Base-by-base conservation (phyloP, 805 yeast species). In the Jamesozyma piceae region DNA sequence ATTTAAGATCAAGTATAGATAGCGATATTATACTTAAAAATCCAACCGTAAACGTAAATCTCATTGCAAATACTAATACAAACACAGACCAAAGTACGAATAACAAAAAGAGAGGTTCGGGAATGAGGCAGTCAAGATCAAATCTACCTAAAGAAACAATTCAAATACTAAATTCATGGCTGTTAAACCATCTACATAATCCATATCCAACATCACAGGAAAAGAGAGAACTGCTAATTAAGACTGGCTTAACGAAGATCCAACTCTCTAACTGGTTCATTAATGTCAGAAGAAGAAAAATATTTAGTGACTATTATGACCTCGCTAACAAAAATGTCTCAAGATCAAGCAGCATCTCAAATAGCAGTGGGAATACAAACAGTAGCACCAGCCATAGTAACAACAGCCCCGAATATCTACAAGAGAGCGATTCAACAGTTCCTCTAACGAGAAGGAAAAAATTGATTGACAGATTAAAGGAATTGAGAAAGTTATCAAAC, bases 251-350 rank as follows among this genome's bases (percentile, higher is more conserved):
- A 55, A 81, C 85, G 48, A 78, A 81, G 62, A 86, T 82, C 46
- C 95, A 85, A 61, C 71, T 85, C 45, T 74, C 83, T 49, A 85
- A 85, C 59, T 85, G 95, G 95, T 85, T 85, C 54, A 85, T 85
- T 55, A 85, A 85, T 57, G 92, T 89, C 20, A 73, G 95, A 53
- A 71, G 95, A 53, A 69, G 95, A 50, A 78, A 82, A 54, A 73
- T 85, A 4, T 63, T 62, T 31, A 52, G 50, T 40, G 63, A 55
- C 32, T 62, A 63, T 42, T 62, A 63, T 39, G 54, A 53, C 17
- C 19, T 51, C 19, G 46, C 48, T 1, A 43, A 43, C 6, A 27
- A 18, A 3, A 34, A 40, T 20, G 18, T 19, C 26, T 21, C 21
- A 13, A 15, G 21, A 2, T 8, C 15, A 17, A 36, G 34, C 14